Conservation (phyloP, 176 grass and related monocot species). For the Hordeum vulgare region DNA sequence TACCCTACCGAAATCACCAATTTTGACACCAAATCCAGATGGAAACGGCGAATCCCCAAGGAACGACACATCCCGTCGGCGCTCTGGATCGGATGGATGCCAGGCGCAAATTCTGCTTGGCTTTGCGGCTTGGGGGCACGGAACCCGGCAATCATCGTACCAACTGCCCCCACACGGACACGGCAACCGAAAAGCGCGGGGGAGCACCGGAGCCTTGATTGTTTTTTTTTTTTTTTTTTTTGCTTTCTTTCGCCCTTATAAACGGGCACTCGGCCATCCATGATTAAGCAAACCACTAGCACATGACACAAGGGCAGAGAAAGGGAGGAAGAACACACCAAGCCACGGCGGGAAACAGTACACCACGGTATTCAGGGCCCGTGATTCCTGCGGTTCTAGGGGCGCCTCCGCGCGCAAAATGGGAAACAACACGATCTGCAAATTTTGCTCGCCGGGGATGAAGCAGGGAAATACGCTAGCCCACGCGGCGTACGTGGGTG, state of each 20-base stretch:
- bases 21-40: no score
- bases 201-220: not conserved
- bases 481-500: not conserved
- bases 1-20: no score
- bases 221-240: not conserved
- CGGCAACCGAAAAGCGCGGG: not conserved
- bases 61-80: not conserved
- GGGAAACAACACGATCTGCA: no score
- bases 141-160: slow-evolving; percentile 7
- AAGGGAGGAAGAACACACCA: no score
- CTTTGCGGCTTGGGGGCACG: not conserved
- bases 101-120: not conserved
- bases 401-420: not conserved
- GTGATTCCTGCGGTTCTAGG: not conserved
- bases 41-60: not conserved
- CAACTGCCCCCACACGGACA: not conserved
- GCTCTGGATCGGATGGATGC: no score
- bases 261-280: not conserved
- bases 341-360: not conserved
- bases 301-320: not conserved
- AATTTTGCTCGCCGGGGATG: not conserved
- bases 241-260: not conserved
- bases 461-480: not conserved
- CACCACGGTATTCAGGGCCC: not conserved
- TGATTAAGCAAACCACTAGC: not conserved